Evolutionary conservation across 108 stramenopile species (phyloP), one percentile per base, ranked within the genome.

Genomic region (Thalassiosira profunda): DNA sequence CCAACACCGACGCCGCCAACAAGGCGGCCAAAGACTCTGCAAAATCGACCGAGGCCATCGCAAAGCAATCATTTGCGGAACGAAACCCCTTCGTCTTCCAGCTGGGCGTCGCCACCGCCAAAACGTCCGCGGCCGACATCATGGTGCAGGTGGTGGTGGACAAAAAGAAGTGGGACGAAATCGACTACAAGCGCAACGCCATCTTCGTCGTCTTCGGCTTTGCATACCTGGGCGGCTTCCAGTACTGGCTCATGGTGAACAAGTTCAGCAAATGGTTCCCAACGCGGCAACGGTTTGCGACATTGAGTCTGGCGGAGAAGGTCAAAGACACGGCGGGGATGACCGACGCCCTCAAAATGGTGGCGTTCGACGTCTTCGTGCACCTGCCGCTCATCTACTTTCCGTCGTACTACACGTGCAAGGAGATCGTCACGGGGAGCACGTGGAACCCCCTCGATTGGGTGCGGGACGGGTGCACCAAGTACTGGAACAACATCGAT

Each of bases 371-470:
- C 57, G 53, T 97, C 3, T 72, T 78, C 45, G 81, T 97, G 14
- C 96, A 97, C 71, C 57, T 97, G 37, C 96, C 96, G 26, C 56
- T 94, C 29, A 78, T 97, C 31, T 97, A 97, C 80, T 97, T 94
- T 57, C 96, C 96, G n/a, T 79, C 91, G 15, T 97, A 94, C 69
- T 97, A 97, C 54, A 72, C 86, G 6, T 84, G 89, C 30, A 97
- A 94, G 79, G 93, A 97, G 81, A 84, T 92, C 77, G 91, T 97
- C 5, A 81, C 72, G 31, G 82, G 88, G 7, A 44, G 72, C 20
- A 79, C 80, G 14, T 94, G 90, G 89, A 93, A 91, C 80, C 91
- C 91, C 10, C 24, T 85, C 12, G 93, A 93, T 69, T 94, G 96
- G 93, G 84, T 86, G 10, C 75, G 77, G 55, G 87, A 94, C 70